Percentiles rank a stretch among this genome's conserved stretches.
phyloP scores from a whole-genome alignment of 352 stramenopile species.

The Salisapilia sapeloensis region DNA sequence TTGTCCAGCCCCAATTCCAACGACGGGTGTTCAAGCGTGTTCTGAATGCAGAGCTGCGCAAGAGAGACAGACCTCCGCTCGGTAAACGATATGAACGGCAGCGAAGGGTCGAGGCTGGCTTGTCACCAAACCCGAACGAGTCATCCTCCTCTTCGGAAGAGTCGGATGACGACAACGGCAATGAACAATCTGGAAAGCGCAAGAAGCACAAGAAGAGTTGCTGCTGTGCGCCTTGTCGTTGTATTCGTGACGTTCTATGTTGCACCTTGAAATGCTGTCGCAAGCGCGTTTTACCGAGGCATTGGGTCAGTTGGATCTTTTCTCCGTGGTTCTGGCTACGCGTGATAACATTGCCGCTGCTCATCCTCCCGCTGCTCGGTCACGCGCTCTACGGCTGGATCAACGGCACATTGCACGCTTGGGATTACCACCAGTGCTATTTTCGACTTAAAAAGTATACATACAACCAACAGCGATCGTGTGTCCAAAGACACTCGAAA shows the following conservation, averaged over 20 bases:
- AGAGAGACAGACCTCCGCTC: too few species aligned
- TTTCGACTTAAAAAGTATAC: constrained; percentile 47
- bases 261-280: constrained; percentile 26
- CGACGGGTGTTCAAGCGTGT: constrained; percentile 53
- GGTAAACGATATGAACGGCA: too few species aligned
- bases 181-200: constrained; percentile 26
- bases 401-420: constrained; percentile 47
- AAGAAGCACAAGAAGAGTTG: constrained; percentile 22
- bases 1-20: constrained; percentile 30
- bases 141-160: too few species aligned
- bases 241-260: too few species aligned
- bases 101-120: too few species aligned
- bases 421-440: constrained; percentile 61
- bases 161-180: constrained; percentile 20
- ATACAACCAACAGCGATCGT: constrained; percentile 35
- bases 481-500: constrained; percentile 22
- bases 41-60: too few species aligned
- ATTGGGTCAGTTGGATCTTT: too few species aligned
- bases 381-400: constrained; percentile 46
- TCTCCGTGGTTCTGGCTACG: too few species aligned
- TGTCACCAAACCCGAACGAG: too few species aligned
- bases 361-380: constrained; percentile 45
- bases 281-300: too few species aligned
- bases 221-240: too few species aligned
- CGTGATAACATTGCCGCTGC: constrained; percentile 44